Evolutionary conservation across 139 green algal species (phyloP).

Genomic region (Tetradesmus lagerheimii): DNA sequence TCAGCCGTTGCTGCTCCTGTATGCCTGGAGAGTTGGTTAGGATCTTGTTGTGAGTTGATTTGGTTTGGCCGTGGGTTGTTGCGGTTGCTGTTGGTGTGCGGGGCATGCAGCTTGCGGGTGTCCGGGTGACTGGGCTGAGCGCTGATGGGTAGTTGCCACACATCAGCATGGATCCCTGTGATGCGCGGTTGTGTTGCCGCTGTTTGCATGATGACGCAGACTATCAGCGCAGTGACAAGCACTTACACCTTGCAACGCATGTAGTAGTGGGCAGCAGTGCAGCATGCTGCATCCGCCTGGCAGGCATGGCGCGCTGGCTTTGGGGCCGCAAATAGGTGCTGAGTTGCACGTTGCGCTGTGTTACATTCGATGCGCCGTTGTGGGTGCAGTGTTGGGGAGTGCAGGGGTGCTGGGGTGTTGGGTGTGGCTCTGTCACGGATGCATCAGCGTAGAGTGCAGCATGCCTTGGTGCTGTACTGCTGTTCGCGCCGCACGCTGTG

Average conservation of each 20-base stretch:
- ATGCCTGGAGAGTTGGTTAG: too few species aligned
- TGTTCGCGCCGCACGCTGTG: neutral
- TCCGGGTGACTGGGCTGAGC: neutral
- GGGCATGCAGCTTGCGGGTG: neutral
- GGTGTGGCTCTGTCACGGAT: neutral
- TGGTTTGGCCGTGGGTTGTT: neutral
- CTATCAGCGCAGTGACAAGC: too few species aligned
- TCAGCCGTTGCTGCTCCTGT: too few species aligned
- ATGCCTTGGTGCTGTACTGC: neutral
- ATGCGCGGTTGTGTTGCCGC: too few species aligned
- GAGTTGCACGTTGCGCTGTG: too few species aligned
- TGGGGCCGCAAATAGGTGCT: neutral
- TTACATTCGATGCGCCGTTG: neutral
- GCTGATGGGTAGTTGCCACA: too few species aligned
- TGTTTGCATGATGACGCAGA: too few species aligned
- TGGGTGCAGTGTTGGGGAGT: neutral
- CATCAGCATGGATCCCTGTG: too few species aligned
- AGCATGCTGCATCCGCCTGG: neutral
- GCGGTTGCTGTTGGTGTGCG: neutral
- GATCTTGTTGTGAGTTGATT: neutral
- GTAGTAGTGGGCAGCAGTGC: too few species aligned
- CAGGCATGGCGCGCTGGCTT: neutral
- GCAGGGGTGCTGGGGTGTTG: neutral
- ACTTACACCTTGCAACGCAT: neutral
- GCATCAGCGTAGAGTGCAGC: neutral